These are phyloP conservation scores for Cucumis melo DNA, from an alignment of 306 rosid genomes.

Conservation along the genomic window DNA sequence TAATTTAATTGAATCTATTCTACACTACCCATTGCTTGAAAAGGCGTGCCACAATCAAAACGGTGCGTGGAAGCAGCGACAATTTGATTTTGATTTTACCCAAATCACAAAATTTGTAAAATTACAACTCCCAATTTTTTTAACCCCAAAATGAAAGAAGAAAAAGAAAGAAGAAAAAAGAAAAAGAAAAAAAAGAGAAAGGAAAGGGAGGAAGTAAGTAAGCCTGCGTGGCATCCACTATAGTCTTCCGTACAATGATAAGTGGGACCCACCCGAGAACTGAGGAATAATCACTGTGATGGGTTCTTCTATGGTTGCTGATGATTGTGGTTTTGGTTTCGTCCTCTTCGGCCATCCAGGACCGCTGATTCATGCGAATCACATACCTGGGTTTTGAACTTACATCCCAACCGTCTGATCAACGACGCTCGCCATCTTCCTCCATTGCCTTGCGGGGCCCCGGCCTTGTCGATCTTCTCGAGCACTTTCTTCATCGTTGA, in stretches of 20 bases:
- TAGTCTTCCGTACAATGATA: background rate
- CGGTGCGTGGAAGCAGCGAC: conserved; percentile 6
- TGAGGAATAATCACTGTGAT: background rate
- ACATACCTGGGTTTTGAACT: conserved; percentile 90
- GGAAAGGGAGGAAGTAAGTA: too few species aligned
- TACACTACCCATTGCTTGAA: background rate
- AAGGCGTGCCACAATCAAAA: background rate
- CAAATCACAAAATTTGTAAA: background rate
- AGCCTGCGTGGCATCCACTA: conserved; percentile 1
- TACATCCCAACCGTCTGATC: conserved; percentile 63
- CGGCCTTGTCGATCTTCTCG: conserved; percentile 40
- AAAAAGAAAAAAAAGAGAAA: too few species aligned
- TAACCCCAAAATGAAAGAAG: too few species aligned
- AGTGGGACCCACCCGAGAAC: background rate
- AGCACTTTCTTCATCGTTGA: conserved; percentile 78
- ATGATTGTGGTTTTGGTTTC: conserved; percentile 23
- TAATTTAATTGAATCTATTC: background rate
- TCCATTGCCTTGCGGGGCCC: conserved; percentile 7
- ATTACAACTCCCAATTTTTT: conserved; percentile 1
- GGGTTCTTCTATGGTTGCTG: conserved; percentile 40
- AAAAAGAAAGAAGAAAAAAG: too few species aligned
- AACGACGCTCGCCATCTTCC: conserved; percentile 40
- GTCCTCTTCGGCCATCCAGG: conserved; percentile 50
- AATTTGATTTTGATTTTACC: background rate
- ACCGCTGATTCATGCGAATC: conserved; percentile 77